These are phyloP conservation scores for Diversispora epigaea DNA, from an alignment of 192 early-diverging fungal species.

Conservation along the genomic window DNA sequence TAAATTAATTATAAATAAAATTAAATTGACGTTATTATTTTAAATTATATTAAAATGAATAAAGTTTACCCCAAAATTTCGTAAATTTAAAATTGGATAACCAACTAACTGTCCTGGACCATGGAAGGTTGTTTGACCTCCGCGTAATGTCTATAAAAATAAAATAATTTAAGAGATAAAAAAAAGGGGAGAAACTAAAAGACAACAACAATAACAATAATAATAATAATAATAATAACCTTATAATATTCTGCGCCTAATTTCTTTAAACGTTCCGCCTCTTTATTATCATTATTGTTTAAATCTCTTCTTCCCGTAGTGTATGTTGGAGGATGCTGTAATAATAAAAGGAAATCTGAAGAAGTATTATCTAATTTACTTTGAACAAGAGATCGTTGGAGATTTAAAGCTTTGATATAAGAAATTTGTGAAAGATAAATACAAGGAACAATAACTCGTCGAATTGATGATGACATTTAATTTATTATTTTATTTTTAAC, in stretches of 20 bases:
- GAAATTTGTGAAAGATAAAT: slow-evolving; percentile 49
- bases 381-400: slow-evolving; percentile 62
- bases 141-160: slow-evolving; percentile 66
- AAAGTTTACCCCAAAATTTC: slow-evolving; percentile 59
- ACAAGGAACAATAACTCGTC: slow-evolving; percentile 31
- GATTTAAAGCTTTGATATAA: slow-evolving; percentile 56
- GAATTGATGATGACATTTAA: too few relatives aligned
- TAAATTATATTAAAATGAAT: neutral
- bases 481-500: too few relatives aligned
- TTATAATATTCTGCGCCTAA: slow-evolving; percentile 75
- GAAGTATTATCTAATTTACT: slow-evolving; percentile 33
- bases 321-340: slow-evolving; percentile 88
- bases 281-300: slow-evolving; percentile 40
- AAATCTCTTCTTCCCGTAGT: slow-evolving; percentile 86
- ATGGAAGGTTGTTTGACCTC: slow-evolving; percentile 95
- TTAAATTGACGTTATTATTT: neutral
- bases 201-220: neutral
- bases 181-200: slow-evolving; percentile 5
- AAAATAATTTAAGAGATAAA: slow-evolving; percentile 16
- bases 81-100: slow-evolving; percentile 87
- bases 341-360: slow-evolving; percentile 60
- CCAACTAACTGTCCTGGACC: slow-evolving; percentile 96
- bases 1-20: neutral
- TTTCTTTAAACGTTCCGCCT: slow-evolving; percentile 49
- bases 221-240: slow-evolving; percentile 35